Percentiles rank a stretch among this genome's conserved stretches.
These are phyloP conservation scores for Artomyces pyxidatus DNA, from an alignment of 768 basidiomycete genomes.

Conservation along the genomic window DNA sequence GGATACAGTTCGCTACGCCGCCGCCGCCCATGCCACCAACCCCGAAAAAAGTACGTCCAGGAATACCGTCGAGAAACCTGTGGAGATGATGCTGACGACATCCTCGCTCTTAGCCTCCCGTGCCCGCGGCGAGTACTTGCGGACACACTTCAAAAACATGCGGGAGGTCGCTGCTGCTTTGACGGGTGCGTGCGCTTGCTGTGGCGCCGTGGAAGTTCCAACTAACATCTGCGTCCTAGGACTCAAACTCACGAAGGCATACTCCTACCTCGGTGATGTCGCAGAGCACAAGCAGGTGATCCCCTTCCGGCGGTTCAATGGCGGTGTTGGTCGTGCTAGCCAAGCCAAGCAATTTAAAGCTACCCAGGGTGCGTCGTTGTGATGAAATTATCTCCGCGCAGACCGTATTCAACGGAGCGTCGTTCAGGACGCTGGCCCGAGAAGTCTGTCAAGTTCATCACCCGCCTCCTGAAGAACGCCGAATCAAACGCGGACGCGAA, in stretches of 20 bases:
- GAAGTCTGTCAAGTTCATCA: constrained; percentile 95
- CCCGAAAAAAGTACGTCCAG: constrained; percentile 83
- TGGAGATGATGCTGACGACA: constrained; percentile 10
- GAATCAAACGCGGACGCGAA: constrained; percentile 99
- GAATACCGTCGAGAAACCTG: constrained; percentile 6
- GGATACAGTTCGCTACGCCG: constrained; percentile 82
- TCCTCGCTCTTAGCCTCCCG: constrained; percentile 54
- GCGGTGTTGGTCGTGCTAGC: constrained; percentile 89
- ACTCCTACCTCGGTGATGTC: constrained; percentile 88
- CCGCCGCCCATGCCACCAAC: constrained; percentile 78
- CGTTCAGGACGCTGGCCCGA: constrained; percentile 95
- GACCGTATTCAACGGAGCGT: too few species aligned
- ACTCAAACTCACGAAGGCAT: constrained; percentile 90
- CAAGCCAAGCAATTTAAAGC: constrained; percentile 97
- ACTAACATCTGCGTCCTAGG: constrained; percentile 39
- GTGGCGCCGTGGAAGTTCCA: too few species aligned
- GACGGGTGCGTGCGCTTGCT: constrained; percentile 47
- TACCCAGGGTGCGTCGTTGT: constrained; percentile 71
- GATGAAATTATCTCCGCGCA: background rate
- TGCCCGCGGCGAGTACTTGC: constrained; percentile 93
- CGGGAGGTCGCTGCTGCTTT: constrained; percentile 95
- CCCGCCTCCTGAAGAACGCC: constrained; percentile 94
- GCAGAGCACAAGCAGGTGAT: constrained; percentile 95
- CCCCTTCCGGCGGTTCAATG: constrained; percentile 92
- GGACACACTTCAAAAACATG: constrained; percentile 99